These are phyloP conservation scores for Fraxinus platypoda DNA, from an alignment of 305 asterid species.

Conservation along the genomic window DNA sequence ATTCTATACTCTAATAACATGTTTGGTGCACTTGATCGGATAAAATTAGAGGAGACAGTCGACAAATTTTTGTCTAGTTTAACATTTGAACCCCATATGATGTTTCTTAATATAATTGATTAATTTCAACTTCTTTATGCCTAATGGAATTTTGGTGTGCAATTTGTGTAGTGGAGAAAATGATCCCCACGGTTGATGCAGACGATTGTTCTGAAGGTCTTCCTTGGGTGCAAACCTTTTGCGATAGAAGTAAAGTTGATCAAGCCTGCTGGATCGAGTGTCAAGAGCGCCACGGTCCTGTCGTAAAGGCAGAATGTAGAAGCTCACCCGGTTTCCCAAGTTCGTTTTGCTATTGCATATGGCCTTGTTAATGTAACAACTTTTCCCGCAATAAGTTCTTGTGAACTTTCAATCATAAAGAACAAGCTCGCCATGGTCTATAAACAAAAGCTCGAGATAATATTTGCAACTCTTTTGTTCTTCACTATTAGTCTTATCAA, in stretches of 20 bases:
- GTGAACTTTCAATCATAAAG: no score
- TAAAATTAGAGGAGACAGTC: background rate
- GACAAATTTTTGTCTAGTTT: no score
- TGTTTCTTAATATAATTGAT: background rate
- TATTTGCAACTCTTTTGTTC: no score
- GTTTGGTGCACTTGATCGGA: background rate
- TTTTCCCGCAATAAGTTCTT: no score
- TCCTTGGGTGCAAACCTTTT: slow-evolving; percentile 5
- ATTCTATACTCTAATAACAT: background rate
- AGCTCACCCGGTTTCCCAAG: background rate
- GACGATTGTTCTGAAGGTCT: slow-evolving; percentile 15
- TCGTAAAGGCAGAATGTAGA: background rate
- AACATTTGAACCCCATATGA: background rate
- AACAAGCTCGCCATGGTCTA: no score
- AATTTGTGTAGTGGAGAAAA: slow-evolving; percentile 11
- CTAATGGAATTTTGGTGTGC: background rate
- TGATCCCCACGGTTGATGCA: background rate
- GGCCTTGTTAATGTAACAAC: background rate
- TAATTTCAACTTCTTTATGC: background rate
- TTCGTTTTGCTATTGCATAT: background rate
- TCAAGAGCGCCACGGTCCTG: background rate
- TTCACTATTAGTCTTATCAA: no score
- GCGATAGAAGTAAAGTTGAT: background rate
- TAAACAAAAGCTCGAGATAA: no score
- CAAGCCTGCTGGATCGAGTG: background rate